Evolutionary conservation across 768 basidiomycete genomes (phyloP).

Genomic region (Boletus sp.): DNA sequence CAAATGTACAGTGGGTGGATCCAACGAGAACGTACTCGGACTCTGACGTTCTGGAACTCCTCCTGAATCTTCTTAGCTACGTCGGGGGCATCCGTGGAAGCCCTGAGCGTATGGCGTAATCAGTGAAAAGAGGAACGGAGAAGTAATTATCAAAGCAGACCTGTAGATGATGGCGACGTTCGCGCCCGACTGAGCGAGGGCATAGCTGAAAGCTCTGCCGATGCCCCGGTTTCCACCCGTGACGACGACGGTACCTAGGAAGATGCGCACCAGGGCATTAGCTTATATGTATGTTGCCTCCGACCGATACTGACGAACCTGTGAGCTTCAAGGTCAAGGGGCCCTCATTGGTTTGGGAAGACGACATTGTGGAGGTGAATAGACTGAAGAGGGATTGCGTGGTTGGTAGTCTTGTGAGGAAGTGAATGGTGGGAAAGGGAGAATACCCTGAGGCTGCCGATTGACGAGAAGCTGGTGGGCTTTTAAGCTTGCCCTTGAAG

Average conservation of each 20-base stretch:
- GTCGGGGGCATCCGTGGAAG: slow-evolving; percentile 45
- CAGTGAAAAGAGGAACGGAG: not conserved
- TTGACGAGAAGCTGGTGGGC: no score
- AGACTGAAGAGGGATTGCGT: slow-evolving; percentile 5
- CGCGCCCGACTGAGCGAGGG: slow-evolving; percentile 53
- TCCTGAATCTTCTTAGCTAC: slow-evolving; percentile 47
- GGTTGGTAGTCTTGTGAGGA: not conserved
- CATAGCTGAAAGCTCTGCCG: slow-evolving; percentile 52
- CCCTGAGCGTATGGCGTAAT: slow-evolving; percentile 29
- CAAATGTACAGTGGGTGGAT: no score
- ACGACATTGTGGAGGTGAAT: slow-evolving; percentile 11
- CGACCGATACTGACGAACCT: slow-evolving; percentile 22
- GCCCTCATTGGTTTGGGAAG: not conserved
- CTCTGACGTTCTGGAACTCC: slow-evolving; percentile 45
- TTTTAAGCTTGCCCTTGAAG: slow-evolving; percentile 12
- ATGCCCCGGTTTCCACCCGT: slow-evolving; percentile 67
- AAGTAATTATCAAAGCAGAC: slow-evolving; percentile 20
- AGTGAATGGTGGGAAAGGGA: not conserved
- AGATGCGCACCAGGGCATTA: no score
- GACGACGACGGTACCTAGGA: slow-evolving; percentile 50
- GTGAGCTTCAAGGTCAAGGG: slow-evolving; percentile 24
- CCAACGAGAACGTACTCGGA: slow-evolving; percentile 19
- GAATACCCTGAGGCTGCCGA: not conserved
- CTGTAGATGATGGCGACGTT: slow-evolving; percentile 64
- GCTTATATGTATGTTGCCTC: no score